Base-by-base conservation (phyloP, 257 asterid genomes). In the Scutellaria barbata region DNA sequence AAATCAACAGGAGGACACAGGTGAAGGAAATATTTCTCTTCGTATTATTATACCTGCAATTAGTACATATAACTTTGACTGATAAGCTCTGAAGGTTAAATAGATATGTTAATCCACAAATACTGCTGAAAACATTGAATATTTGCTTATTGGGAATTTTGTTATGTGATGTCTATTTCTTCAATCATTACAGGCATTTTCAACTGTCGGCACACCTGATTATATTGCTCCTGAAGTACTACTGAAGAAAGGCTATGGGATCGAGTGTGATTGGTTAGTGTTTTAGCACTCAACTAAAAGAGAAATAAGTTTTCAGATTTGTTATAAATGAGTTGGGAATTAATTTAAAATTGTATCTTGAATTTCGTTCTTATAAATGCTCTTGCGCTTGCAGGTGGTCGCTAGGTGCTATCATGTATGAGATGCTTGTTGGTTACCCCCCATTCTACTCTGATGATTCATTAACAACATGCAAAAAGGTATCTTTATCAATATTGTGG, bases 201-300 rank as follows among this genome's bases (percentile, higher is more conserved):
- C 98, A 69, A 90, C 98, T 41, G 98, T 92, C 50, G 97, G 97
- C 59, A 92, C 98, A 4, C 97, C 98, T 53, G 98, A 92, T 75
- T 92, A 92, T 78, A 90, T 92, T 82, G 98, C 98, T 82, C 98
- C 98, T 20, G 97, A 92, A 83, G 96, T 90, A 54, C 81, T 92
- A 52, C 70, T 81, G 77, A 87, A 84, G 83, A 88, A 80, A 83
- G 98, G 98, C 47, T 88, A 92, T 59, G 89, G 98, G 17, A 55
- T 85, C 66, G 98, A 92, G 81, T 90, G 97, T 77, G 98, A 92
- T 64, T 92, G 98, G 96, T 90, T 66, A 82, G 96, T 84, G 65
- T 55, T 25, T 56, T 53, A 13, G 33, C 54, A 58, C 42, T 73
- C n/a, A 41, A 70, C 45, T 5, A 3, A 3, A 7, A 57, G 33